Base-by-base conservation (phyloP, 2,329 filamentous ascomycete genomes). In the Epichloe aotearoae region DNA sequence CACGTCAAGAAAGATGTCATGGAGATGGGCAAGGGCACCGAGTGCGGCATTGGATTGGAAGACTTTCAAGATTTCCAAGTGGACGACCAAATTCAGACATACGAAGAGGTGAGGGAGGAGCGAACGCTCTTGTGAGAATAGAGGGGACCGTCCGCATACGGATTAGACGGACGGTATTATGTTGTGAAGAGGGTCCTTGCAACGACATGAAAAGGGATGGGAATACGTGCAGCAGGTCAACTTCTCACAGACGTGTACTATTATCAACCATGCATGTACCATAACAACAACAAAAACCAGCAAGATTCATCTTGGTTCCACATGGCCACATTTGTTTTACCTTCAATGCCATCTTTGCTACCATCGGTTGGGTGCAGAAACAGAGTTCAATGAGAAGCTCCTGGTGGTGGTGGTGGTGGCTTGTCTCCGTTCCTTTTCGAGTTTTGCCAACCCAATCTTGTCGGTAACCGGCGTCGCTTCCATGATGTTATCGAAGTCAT, bases 401-500 rank as follows among this genome's bases (percentile, higher is more conserved):
- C 67, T 70, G 12, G 68, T 77, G 15, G 68, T 77, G 5, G 73
- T 77, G 15, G 68, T 77, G 30, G 72, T 70, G 2, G 71, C 71
- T 50, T 66, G 68, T 5, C 71, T 66, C 39, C 75, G 69, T 58
- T 80, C 76, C 65, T 74, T 79, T 53, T 80, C 75, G 41, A 82
- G 64, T 64, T 70, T 77, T 2, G 68, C 65, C 51, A 82, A 60
- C 0, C 91, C 91, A 12, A 86, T 86, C 50, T 84, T 80, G 64
- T 96, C 91, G 0, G 90, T 96, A 17, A 94, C 80, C 0, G 88
- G 88, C 3, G 88, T 91, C 0, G 93, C 91, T 58, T 90, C 82
- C 62, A 96, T 95, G 66, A 98, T 94, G 57, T 84, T 84, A 62
- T 97, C 91, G 62, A 97, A 95, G 47, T 88, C 84, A 45, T 86